phyloP scores from a whole-genome alignment of 2,329 filamentous ascomycete genomes.

The Aureobasidium subglaciale region DNA sequence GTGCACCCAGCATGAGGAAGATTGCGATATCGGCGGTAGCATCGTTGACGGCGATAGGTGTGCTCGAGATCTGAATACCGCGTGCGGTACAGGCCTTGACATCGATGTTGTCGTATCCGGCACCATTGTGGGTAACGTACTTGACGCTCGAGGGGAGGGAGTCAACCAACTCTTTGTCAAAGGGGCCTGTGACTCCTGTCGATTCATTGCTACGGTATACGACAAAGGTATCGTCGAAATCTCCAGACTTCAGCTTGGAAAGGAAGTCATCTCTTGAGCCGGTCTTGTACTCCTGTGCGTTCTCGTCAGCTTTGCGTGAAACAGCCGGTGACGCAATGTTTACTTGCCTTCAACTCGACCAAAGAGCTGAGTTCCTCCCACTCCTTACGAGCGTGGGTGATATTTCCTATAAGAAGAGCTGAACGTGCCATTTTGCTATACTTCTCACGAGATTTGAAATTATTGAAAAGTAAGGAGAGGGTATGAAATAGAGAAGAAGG shows the following conservation, averaged over 20 bases:
- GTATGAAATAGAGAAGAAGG: neutral
- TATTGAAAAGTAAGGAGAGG: neutral
- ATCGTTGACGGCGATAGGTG: conserved; percentile 44
- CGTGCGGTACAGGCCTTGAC: conserved; percentile 27
- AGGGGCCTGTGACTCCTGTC: conserved; percentile 40
- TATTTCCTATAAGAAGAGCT: conserved; percentile 40
- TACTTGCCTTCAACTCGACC: conserved; percentile 26
- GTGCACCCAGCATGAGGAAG: conserved; percentile 45
- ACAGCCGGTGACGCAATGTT: neutral
- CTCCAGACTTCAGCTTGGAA: conserved; percentile 45
- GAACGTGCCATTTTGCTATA: conserved; percentile 15
- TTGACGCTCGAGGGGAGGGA: conserved; percentile 36
- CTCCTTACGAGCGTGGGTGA: conserved; percentile 39
- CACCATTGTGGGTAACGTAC: conserved; percentile 40
- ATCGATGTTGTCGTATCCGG: conserved; percentile 33
- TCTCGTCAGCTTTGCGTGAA: neutral
- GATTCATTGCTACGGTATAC: conserved; percentile 55
- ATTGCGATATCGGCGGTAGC: conserved; percentile 44
- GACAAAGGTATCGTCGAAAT: conserved; percentile 49
- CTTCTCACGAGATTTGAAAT: neutral
- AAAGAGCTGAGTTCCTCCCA: conserved; percentile 36
- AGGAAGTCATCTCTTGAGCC: conserved; percentile 52
- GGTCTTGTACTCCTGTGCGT: conserved; percentile 43
- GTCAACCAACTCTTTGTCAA: conserved; percentile 38
- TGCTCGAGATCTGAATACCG: conserved; percentile 39